These are phyloP conservation scores for Metschnikowia chrysomelidarum DNA, from an alignment of 805 yeast species.

Conservation along the genomic window DNA sequence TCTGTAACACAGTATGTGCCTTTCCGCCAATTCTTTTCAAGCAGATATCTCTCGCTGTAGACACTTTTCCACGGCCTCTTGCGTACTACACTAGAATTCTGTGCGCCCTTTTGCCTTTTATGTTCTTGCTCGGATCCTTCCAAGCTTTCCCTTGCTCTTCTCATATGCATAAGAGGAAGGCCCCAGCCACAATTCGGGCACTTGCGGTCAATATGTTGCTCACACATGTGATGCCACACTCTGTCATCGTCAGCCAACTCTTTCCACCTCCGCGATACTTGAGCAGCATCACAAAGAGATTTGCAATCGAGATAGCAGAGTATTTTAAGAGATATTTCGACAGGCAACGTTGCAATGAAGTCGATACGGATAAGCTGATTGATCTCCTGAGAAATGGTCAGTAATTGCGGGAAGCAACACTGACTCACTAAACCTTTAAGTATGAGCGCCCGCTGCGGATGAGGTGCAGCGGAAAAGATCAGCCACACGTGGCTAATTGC, in stretches of 20 bases:
- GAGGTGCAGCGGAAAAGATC: constrained; percentile 72
- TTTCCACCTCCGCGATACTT: constrained; percentile 87
- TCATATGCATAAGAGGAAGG: constrained; percentile 88
- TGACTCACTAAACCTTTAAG: constrained; percentile 81
- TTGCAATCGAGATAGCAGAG: constrained; percentile 88
- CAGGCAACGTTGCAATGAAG: constrained; percentile 80
- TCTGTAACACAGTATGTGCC: constrained; percentile 64
- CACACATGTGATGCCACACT: constrained; percentile 98
- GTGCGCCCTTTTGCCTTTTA: constrained; percentile 12
- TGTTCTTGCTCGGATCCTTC: constrained; percentile 10
- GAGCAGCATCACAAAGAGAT: constrained; percentile 92
- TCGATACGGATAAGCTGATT: constrained; percentile 81
- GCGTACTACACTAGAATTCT: constrained; percentile 14
- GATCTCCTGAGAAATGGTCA: constrained; percentile 80
- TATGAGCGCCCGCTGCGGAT: constrained; percentile 64
- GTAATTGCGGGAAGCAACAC: constrained; percentile 93
- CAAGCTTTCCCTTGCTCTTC: constrained; percentile 54
- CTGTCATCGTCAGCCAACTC: constrained; percentile 90
- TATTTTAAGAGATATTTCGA: constrained; percentile 80
- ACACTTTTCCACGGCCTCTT: constrained; percentile 93
- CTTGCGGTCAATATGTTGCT: constrained; percentile 95
- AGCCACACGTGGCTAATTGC: constrained; percentile 84
- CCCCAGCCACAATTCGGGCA: constrained; percentile 99
- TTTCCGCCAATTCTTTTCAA: constrained; percentile 93
- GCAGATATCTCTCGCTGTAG: constrained; percentile 83